A percentile compares a stretch with the other conserved stretches of the same genome.
phyloP scores from a whole-genome alignment of 106 monocot genomes.

The Chionographis japonica region DNA sequence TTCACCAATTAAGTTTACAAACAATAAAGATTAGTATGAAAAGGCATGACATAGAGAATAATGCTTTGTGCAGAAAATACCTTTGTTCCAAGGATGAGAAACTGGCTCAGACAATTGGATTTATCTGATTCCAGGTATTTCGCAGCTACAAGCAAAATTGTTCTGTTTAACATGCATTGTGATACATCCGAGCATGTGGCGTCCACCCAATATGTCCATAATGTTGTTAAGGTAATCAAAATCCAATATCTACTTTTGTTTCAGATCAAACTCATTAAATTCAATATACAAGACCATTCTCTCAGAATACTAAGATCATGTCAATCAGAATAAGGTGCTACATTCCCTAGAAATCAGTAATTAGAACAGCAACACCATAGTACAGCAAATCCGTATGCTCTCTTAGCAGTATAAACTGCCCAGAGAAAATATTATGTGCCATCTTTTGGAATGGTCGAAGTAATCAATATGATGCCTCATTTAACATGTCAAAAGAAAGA shows the following conservation, averaged over 20 bases:
- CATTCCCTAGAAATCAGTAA: no score
- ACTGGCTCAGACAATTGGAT: conserved; percentile 41
- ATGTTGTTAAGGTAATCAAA: conserved; percentile 46
- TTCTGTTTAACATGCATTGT: conserved; percentile 62
- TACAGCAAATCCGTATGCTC: no score
- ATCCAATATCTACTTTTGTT: not conserved
- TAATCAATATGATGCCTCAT: no score
- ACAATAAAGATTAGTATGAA: not conserved
- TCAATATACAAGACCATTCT: not conserved
- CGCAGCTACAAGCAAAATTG: conserved; percentile 53
- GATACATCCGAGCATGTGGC: conserved; percentile 29
- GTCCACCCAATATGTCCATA: conserved; percentile 67
- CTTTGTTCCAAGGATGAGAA: conserved; percentile 69
- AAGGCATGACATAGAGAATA: not conserved
- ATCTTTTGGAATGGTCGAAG: no score
- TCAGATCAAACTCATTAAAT: not conserved
- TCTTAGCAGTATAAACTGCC: no score
- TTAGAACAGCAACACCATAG: no score
- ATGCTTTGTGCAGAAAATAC: conserved; percentile 11
- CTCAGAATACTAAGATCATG: no score
- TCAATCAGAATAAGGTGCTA: no score
- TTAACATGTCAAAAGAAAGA: no score
- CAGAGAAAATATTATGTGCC: no score
- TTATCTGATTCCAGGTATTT: conserved; percentile 50
- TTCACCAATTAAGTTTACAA: conserved; percentile 2